Evolutionary conservation across 1,139 yeast genomes (phyloP).

Genomic region (Komagataea norvegica): DNA sequence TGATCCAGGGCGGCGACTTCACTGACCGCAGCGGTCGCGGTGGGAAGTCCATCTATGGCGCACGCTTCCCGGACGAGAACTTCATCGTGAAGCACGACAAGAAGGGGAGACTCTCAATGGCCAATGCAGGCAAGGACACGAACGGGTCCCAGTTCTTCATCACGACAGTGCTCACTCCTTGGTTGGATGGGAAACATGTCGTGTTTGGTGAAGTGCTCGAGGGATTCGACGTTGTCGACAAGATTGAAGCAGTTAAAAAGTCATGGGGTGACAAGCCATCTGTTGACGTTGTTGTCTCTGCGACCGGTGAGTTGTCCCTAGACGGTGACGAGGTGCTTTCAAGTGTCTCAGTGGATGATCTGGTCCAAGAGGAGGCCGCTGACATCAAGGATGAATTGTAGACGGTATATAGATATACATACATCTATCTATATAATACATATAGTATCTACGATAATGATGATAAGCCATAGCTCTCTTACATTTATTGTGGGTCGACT

Average conservation of each 20-base stretch:
- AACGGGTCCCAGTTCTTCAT: slow-evolving; percentile 95
- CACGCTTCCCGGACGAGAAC: slow-evolving; percentile 85
- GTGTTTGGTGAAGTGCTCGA: slow-evolving; percentile 92
- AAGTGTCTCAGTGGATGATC: slow-evolving; percentile 20
- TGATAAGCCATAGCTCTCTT: no score
- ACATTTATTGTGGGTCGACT: no score
- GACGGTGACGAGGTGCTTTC: slow-evolving; percentile 25
- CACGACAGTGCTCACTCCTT: slow-evolving; percentile 84
- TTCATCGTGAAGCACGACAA: slow-evolving; percentile 73
- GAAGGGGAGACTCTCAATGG: slow-evolving; percentile 91
- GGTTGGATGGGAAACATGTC: slow-evolving; percentile 95
- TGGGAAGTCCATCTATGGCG: slow-evolving; percentile 92
- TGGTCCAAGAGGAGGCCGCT: not conserved
- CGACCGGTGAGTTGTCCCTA: slow-evolving; percentile 64
- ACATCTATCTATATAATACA: no score
- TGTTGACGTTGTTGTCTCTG: slow-evolving; percentile 65
- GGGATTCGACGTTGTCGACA: slow-evolving; percentile 77
- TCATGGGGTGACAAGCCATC: slow-evolving; percentile 65
- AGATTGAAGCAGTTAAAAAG: slow-evolving; percentile 74
- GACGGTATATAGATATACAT: no score
- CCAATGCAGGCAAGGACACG: slow-evolving; percentile 94
- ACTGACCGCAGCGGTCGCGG: slow-evolving; percentile 92
- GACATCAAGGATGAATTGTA: slow-evolving; percentile 1
- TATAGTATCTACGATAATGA: no score
- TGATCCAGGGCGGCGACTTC: slow-evolving; percentile 98